Evolutionary conservation across 2,329 filamentous ascomycete genomes (phyloP).

Genomic region (Macrophomina pseudophaseolina): DNA sequence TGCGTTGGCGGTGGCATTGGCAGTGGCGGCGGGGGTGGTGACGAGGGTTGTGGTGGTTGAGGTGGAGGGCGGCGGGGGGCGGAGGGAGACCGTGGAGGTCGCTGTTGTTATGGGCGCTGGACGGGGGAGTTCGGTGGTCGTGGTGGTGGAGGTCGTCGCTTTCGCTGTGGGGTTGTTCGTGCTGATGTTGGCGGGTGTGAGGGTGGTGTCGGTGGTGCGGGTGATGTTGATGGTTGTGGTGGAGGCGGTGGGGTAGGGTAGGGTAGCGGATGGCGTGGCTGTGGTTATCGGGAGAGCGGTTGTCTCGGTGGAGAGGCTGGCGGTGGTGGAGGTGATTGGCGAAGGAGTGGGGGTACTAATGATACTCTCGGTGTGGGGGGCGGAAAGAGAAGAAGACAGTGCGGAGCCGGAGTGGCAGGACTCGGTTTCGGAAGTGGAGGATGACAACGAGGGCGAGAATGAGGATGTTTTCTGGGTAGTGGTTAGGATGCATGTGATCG

Average conservation of each 20-base stretch:
- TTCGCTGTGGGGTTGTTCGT: background rate
- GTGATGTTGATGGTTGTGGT: no score
- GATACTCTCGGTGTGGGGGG: background rate
- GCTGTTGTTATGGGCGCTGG: no score
- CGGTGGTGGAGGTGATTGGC: no score
- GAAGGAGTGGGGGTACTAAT: no score
- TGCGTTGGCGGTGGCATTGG: background rate
- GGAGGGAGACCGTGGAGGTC: no score
- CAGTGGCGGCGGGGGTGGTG: background rate
- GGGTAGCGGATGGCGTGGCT: no score
- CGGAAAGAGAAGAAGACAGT: background rate
- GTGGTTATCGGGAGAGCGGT: no score
- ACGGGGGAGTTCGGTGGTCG: background rate
- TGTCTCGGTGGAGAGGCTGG: no score
- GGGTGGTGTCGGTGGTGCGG: background rate
- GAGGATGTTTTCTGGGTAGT: background rate
- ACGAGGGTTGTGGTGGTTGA: background rate
- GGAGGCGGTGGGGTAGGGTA: no score
- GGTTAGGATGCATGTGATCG: slow-evolving; percentile 1
- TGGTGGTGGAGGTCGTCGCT: background rate
- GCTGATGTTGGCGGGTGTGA: background rate
- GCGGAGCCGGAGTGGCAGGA: background rate
- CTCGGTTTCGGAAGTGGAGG: background rate
- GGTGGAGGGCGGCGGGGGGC: background rate
- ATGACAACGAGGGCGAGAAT: background rate